These are phyloP conservation scores for Saccharum officinarum DNA, from an alignment of 176 grass and related monocot genomes.

Conservation along the genomic window DNA sequence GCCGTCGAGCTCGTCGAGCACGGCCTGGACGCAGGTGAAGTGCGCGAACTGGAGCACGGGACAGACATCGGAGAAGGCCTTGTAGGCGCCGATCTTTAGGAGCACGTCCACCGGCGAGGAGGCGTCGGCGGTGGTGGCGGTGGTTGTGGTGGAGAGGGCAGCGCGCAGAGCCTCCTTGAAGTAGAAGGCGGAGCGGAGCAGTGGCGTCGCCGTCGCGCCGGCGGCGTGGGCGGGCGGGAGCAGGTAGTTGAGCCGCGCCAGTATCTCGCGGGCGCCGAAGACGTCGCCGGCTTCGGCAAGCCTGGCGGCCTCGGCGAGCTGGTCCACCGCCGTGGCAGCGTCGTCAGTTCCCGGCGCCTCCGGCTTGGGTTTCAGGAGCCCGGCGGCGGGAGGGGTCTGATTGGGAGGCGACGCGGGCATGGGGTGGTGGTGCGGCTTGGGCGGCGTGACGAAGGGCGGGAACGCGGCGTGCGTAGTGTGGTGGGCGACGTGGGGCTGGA, in stretches of 20 bases:
- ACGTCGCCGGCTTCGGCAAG: conserved; percentile 43
- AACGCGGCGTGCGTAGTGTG: background rate
- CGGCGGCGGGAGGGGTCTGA: background rate
- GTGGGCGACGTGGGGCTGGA: background rate
- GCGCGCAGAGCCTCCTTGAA: conserved; percentile 76
- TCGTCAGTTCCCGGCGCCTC: conserved; percentile 15
- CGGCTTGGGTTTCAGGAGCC: conserved; percentile 22
- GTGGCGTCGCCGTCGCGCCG: conserved; percentile 36
- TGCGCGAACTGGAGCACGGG: conserved; percentile 77
- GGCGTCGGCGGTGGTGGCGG: background rate
- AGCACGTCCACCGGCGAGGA: conserved; percentile 53
- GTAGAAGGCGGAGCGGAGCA: conserved; percentile 78
- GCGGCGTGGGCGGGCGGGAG: conserved; percentile 54
- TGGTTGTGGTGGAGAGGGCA: conserved; percentile 30
- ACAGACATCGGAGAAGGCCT: conserved; percentile 74
- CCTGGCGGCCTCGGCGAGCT: conserved; percentile 44
- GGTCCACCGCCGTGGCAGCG: conserved; percentile 12
- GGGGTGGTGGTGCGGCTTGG: background rate
- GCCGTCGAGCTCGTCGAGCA: conserved; percentile 63
- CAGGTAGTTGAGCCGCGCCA: conserved; percentile 87
- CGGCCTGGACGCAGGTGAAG: conserved; percentile 79
- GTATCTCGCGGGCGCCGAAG: conserved; percentile 64
- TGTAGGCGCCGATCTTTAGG: conserved; percentile 67
- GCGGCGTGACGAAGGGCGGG: background rate
- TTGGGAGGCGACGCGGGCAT: no score